Evolutionary conservation across 2,329 filamentous ascomycete genomes (phyloP), one percentile per base, ranked within the genome.

Genomic region (Aureobasidium mangrovei): DNA sequence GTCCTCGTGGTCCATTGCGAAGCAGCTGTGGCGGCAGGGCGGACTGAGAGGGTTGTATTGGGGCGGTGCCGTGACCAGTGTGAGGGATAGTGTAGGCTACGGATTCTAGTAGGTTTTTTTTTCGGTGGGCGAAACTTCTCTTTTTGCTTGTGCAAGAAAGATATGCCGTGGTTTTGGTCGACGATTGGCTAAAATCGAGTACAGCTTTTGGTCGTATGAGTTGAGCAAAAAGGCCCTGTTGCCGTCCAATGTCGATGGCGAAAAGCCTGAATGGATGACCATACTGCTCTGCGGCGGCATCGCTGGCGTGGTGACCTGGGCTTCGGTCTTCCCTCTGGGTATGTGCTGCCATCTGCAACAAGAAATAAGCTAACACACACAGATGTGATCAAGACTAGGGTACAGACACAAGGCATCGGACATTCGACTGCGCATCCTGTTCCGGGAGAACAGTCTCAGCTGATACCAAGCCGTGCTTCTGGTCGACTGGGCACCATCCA

Each of bases 71-170:
- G 82, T 96, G 12, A 97, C 91, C 0, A 88, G 85, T 52, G 66
- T 91, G 39, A 78, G 91, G 47, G 91, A 97, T 70, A 85, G 85
- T 56, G 80, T 96, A 54, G 91, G 91, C n/a, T 97, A 96, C 70
- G 91, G 91, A 0, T 96, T 96, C 69, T 97, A 96, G 79, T 82
- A 74, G 63, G 77, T 64, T 53, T 42, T 45, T 40, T 45, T 27
- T 32, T 36, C 36, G 18, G 1, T 18, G 18, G 18, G 18, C 18
- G 18, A 18, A 18, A 18, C 18, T 18, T 18, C 9, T 4, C 35
- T n/a, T 28, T 9, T 8, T 29, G 18, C 26, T 27, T 43, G 18
- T 18, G 18, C 18, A 18, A 18, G 18, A 18, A 18, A 18, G 18
- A 18, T 18, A 18, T 18, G 18, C 18, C 18, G 18, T 36, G 7